Base-by-base conservation (phyloP, 192 early-diverging fungal genomes). In the Dimargaris cristalligena region DNA sequence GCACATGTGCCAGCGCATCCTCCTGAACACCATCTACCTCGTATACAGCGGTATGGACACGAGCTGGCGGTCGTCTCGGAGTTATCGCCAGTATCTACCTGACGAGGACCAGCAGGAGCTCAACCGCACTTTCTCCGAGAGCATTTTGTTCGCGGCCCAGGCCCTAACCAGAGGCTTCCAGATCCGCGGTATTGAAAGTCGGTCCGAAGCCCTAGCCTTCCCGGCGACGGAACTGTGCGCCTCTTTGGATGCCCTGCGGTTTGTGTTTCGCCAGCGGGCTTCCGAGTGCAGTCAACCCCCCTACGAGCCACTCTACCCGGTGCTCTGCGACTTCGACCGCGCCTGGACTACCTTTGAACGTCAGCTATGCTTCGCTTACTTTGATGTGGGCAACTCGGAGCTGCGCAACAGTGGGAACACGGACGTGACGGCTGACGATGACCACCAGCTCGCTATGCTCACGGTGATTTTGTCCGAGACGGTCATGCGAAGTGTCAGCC, bases 91-190 rank as follows among this genome's bases (percentile, higher is more conserved):
- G 25, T 74, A 75, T 46, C 60, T 85, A 16, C 79, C 83, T 11
- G 73, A 78, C 41, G 83, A 85, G 51, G 83, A 85, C 67, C 82
- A 82, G 69, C 44, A 68, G 4, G 83, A 85, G 74, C 69, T 85
- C 31, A 77, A 80, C 47, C 74, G 71, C 32, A 78, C 76, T 9
- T 85, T 82, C 70, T 72, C 69, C 63, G 83, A 85, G 62, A 82
- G 80, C 65, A 80, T 85, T n/a, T 61, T 80, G 57, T 85, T 82
- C 66, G 83, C 83, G 4, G 77, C 78, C 0, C 83, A 85, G 70
- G 83, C 83, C 0, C 62, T 85, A 57, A 71, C 74, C 2, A 58
- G 71, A 4, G 83, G 83, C 16, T 82, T 78, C 63, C 73, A 81
- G 59, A 85, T 85, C 62, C 75, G 83, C 33, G 80, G 83, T 34